Percentiles rank a stretch among this genome's conserved stretches.
phyloP scores from a whole-genome alignment of 2,329 filamentous ascomycete genomes.

The Stachybotrys chlorohalonatus region DNA sequence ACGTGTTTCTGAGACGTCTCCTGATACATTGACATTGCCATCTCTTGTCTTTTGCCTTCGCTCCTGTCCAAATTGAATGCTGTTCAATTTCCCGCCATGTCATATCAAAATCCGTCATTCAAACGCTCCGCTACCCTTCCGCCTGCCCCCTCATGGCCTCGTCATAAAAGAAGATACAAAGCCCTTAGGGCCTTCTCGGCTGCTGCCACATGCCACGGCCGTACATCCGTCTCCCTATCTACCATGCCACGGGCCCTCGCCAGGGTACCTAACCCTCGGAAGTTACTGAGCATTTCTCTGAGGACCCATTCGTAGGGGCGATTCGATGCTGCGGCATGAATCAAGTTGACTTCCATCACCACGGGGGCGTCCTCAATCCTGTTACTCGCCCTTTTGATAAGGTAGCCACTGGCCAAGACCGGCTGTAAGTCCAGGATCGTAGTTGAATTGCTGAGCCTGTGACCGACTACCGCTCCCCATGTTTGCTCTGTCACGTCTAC shows the following conservation, averaged over 20 bases:
- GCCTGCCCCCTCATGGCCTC: neutral
- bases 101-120: neutral
- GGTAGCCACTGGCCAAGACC: slow-evolving; percentile 54
- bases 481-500: slow-evolving; percentile 66
- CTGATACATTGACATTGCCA: neutral
- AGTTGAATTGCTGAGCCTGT: slow-evolving; percentile 53
- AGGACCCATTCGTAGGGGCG: slow-evolving; percentile 55
- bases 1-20: neutral
- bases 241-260: slow-evolving; percentile 57
- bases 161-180: slow-evolving; percentile 55
- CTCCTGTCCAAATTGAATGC: neutral
- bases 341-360: slow-evolving; percentile 54
- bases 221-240: slow-evolving; percentile 48
- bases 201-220: slow-evolving; percentile 70
- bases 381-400: slow-evolving; percentile 53
- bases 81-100: neutral
- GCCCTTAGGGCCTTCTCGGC: slow-evolving; percentile 60
- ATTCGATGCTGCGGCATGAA: slow-evolving; percentile 44
- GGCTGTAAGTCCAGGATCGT: slow-evolving; percentile 46
- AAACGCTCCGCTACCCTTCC: neutral
- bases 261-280: slow-evolving; percentile 58
- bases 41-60: neutral
- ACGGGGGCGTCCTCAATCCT: slow-evolving; percentile 48
- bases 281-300: slow-evolving; percentile 62
- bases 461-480: slow-evolving; percentile 64